A percentile compares a stretch with the other conserved stretches of the same genome.
Evolutionary conservation across 2,329 filamentous ascomycete species (phyloP).

Genomic region (Ascochyta pisi): DNA sequence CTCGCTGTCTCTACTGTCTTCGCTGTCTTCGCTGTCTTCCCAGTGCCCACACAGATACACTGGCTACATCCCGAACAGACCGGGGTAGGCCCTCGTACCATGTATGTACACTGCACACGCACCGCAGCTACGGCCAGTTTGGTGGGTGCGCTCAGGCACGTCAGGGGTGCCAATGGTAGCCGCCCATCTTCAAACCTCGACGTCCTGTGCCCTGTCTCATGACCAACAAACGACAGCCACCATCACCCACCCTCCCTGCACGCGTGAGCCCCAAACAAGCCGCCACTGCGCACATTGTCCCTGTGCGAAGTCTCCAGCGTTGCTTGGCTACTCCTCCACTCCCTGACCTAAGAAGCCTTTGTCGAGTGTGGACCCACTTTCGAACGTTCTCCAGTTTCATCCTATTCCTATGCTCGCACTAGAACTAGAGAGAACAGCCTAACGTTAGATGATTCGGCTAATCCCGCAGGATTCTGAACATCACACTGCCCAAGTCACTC

Average conservation of each 20-base stretch:
- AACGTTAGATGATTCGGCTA: constrained; percentile 10
- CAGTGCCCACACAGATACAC: no score
- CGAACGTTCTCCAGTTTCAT: constrained; percentile 4
- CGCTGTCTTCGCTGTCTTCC: no score
- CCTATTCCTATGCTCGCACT: constrained; percentile 5
- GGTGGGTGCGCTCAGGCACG: constrained; percentile 2
- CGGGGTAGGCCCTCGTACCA: not conserved
- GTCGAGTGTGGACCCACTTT: not conserved
- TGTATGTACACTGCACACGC: not conserved
- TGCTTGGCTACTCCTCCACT: not conserved
- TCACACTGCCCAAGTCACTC: not conserved
- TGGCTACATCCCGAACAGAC: not conserved
- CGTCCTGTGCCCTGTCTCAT: constrained; percentile 15
- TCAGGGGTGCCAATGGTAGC: constrained; percentile 6
- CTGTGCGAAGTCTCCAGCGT: not conserved
- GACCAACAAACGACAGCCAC: constrained; percentile 9
- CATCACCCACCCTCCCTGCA: not conserved
- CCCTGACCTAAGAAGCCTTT: not conserved
- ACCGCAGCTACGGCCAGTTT: not conserved
- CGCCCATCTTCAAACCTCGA: constrained; percentile 8
- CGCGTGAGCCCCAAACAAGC: constrained; percentile 9
- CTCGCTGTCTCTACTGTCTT: no score
- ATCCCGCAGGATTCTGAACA: constrained; percentile 13
- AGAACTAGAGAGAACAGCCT: not conserved
- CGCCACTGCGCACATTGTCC: constrained; percentile 11